Evolutionary conservation across 2,329 filamentous ascomycete species (phyloP), one percentile per base, ranked within the genome.

Genomic region (Epichloe festucae): DNA sequence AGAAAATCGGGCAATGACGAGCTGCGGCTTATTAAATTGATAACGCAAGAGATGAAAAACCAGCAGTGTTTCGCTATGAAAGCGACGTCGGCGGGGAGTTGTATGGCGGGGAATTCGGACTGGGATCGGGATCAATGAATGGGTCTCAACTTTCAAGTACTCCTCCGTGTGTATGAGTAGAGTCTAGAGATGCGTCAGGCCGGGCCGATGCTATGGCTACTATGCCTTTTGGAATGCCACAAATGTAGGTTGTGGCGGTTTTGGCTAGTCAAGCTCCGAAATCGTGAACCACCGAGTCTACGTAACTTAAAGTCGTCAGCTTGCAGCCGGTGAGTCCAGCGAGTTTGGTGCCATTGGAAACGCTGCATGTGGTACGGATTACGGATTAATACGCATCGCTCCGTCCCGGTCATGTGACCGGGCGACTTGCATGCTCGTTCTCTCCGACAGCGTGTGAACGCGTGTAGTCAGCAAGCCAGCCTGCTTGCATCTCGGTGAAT

Each of bases 381-480:
- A 19, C 19, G 19, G 19, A 19, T 23, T 23, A 7, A 23, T 23
- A 2, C 6, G 23, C 15, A 7, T 36, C 6, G 36, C 21, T 40
- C 19, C n/a, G n/a, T 17, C 7, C 31, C n/a, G 48, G 41, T 50
- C 48, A 50, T 50, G 48, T 50, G 48, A 50, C 23, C 47, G n/a
- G 23, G n/a, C 23, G 23, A 47, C 35, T 43, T 21, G 36, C 36
- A 17, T 12, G n/a, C 6, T 31, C 12, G n/a, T 14, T 31, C 27
- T 31, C 40, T 17, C 41, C 14, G 19, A 21, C 19, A 27, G 10
- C 1, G 5, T 15, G 19, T 38, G 17, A 39, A 5, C 12, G 19
- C 19, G 19, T 34, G 10, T 31, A 17, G 21, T 23, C 19, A 39
- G 36, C 36, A 39, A 39, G 11, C n/a, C 12, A 39, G 11, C n/a